A percentile compares a stretch with the other conserved stretches of the same genome.
Conservation (phyloP, 495 filamentous ascomycete genomes). For the Bombardia bombarda region DNA sequence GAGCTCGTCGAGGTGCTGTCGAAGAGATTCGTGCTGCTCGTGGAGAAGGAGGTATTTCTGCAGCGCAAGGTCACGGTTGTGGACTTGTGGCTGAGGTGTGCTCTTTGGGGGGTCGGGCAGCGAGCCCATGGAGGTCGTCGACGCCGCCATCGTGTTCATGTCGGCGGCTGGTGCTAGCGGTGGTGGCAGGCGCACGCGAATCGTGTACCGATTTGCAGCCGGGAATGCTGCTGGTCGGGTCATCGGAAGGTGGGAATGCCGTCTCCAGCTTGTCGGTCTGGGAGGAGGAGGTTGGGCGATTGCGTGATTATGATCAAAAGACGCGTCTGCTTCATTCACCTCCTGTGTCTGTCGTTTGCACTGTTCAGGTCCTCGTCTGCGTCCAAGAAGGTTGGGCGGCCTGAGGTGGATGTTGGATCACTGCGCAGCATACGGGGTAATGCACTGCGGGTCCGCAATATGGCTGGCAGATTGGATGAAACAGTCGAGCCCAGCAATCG, state of each 20-base stretch:
- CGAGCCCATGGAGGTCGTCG: background rate
- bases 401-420: no score
- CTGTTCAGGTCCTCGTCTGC: no score
- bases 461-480: no score
- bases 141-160: conserved; percentile 4
- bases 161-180: background rate
- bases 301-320: no score
- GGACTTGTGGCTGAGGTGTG: conserved; percentile 12
- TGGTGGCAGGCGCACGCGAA: conserved; percentile 3
- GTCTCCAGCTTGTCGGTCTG: no score
- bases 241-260: conserved; percentile 11
- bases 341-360: no score
- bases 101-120: conserved; percentile 13
- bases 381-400: no score
- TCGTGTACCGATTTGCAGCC: conserved; percentile 6
- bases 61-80: conserved; percentile 41
- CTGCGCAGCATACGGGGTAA: no score
- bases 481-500: no score
- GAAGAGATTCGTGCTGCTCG: conserved; percentile 46
- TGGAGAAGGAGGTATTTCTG: conserved; percentile 50
- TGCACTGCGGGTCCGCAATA: no score
- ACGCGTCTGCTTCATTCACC: no score
- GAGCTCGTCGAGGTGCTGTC: conserved; percentile 41
- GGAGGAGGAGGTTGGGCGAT: no score
- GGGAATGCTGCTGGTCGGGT: conserved; percentile 6